Evolutionary conservation across 495 filamentous ascomycete genomes (phyloP).

Genomic region (Bacidia gigantensis): DNA sequence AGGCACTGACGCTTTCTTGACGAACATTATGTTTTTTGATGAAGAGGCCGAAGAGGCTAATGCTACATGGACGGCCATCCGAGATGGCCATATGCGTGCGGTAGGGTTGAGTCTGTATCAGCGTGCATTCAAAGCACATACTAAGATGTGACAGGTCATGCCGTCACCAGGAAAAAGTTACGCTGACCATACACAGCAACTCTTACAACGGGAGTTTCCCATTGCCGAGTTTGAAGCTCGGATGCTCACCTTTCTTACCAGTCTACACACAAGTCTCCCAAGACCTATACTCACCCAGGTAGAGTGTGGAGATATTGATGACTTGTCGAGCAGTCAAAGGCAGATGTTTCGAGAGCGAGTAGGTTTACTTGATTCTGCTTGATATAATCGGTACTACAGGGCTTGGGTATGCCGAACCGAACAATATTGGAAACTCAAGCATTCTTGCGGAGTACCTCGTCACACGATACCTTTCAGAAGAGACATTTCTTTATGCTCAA

Average conservation of each 20-base stretch:
- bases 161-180: constrained; percentile 10
- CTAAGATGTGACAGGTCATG: constrained; percentile 8
- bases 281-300: constrained; percentile 32
- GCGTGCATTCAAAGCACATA: neutral
- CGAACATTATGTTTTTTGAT: constrained; percentile 19
- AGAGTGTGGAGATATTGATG: constrained; percentile 29
- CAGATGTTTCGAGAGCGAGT: neutral
- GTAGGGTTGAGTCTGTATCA: constrained; percentile 3
- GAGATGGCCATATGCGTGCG: constrained; percentile 12
- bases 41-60: constrained; percentile 10
- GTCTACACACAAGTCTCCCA: constrained; percentile 27
- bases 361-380: neutral
- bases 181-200: constrained; percentile 2
- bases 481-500: too few species aligned
- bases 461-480: too few species aligned
- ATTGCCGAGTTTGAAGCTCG: constrained; percentile 16
- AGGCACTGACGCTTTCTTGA: constrained; percentile 15
- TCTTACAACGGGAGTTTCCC: constrained; percentile 7
- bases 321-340: constrained; percentile 23
- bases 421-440: too few species aligned
- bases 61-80: constrained; percentile 11
- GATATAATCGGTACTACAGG: neutral
- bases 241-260: constrained; percentile 22
- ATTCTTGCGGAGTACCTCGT: too few species aligned
- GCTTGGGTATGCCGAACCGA: too few species aligned